phyloP scores from a whole-genome alignment of 805 yeast species.

The Hyphopichia homilentoma region DNA sequence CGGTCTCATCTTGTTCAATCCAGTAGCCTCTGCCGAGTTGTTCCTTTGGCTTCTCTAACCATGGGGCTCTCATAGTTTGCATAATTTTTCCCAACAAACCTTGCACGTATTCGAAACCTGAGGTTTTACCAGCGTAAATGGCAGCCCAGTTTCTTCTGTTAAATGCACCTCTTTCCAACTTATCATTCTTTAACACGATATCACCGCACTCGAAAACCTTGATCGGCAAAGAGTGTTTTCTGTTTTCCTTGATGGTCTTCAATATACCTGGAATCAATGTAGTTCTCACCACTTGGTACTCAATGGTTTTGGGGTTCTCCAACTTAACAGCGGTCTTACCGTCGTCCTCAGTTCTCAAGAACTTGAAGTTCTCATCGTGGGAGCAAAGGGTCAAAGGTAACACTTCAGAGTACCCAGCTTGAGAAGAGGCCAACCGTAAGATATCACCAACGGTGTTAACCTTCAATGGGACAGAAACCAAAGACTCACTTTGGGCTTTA shows the following conservation, averaged over 20 bases:
- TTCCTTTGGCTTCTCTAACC: slow-evolving; percentile 59
- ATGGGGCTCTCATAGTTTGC: slow-evolving; percentile 90
- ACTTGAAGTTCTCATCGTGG: slow-evolving; percentile 94
- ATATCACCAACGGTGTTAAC: slow-evolving; percentile 90
- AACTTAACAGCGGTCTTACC: slow-evolving; percentile 78
- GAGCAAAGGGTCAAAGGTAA: slow-evolving; percentile 94
- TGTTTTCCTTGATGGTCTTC: slow-evolving; percentile 93
- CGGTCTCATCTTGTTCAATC: slow-evolving; percentile 67
- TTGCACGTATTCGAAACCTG: slow-evolving; percentile 92
- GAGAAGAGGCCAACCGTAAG: slow-evolving; percentile 84
- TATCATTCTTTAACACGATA: slow-evolving; percentile 77
- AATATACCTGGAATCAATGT: slow-evolving; percentile 89
- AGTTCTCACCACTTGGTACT: slow-evolving; percentile 97
- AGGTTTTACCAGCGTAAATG: slow-evolving; percentile 86
- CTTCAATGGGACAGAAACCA: slow-evolving; percentile 84
- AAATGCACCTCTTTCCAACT: slow-evolving; percentile 81
- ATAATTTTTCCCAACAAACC: slow-evolving; percentile 92
- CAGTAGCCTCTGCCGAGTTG: slow-evolving; percentile 72
- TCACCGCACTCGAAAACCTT: slow-evolving; percentile 95
- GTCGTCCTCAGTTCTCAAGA: slow-evolving; percentile 71
- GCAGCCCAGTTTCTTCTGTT: slow-evolving; percentile 97
- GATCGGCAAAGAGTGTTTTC: slow-evolving; percentile 92
- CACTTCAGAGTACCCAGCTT: slow-evolving; percentile 94
- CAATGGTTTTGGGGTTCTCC: slow-evolving; percentile 94
- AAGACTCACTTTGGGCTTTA: slow-evolving; percentile 70